Evolutionary conservation across 768 basidiomycete species (phyloP), one percentile per base, ranked within the genome.

Genomic region (Tricholoma furcatifolium): DNA sequence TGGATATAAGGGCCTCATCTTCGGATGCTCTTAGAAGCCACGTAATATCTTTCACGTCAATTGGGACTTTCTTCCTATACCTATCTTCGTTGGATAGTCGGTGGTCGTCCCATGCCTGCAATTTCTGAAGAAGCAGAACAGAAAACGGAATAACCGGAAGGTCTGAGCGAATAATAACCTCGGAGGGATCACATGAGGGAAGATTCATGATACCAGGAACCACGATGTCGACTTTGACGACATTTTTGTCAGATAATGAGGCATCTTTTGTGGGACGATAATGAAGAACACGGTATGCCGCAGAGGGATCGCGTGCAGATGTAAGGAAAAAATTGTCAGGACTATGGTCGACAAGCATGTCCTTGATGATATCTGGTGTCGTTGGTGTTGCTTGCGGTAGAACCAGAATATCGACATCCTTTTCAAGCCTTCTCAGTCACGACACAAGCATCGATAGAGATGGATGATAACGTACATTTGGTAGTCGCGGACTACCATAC

Each of bases 21-120:
- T 17, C 24, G 0, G 51, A 31, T n/a, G n/a, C 24, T 20, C 18
- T 15, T 31, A 57, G 38, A 12, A 53, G 32, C 56, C 56, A 57
- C 39, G 31, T 27, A n/a, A 62, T 2, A 47, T 62, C 61, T 34
- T 53, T 30, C 8, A 44, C 54, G 10, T 62, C 61, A 3, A 51
- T 32, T 3, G 49, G 49, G 10, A 39, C 56, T 40, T 62, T 62
- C 35, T 45, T 21, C 20, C 1, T 46, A 17, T 62, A 56, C 11
- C 56, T 39, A 10, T 56, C 56, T 47, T 62, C 61, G 20, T 18
- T 23, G 2, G 61, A 54, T 10, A 51, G 44, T 4, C 54, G 49
- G 41, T 62, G 61, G 23, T 62, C 56, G 14, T 60, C 56, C 59
- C 61, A 62, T n/a, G 54, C 58, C 47, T 62, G 61, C 8, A 62